Percentiles rank a stretch among this genome's conserved stretches.
These are phyloP conservation scores for Cichorium intybus DNA, from an alignment of 140 eudicot species.

Conservation along the genomic window DNA sequence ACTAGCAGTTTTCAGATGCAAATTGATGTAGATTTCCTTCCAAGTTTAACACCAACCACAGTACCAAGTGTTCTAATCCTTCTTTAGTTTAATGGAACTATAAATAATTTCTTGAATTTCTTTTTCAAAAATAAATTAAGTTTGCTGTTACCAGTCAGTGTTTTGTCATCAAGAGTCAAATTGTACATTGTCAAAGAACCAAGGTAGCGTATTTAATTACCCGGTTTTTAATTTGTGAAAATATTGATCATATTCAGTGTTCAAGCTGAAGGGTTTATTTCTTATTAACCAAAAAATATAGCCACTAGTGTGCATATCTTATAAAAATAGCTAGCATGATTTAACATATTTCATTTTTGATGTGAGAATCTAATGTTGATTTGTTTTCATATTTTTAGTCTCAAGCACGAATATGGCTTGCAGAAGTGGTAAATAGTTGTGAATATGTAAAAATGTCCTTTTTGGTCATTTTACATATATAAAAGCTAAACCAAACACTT, in stretches of 20 bases:
- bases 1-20: constrained; percentile 1
- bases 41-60: background rate
- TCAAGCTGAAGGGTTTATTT: background rate
- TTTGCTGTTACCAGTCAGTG: background rate
- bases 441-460: no score
- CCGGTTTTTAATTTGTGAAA: background rate
- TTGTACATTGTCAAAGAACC: background rate
- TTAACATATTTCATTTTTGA: background rate
- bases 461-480: no score
- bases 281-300: no score
- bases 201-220: background rate
- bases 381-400: constrained; percentile 28
- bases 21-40: background rate
- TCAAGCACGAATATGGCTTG: constrained; percentile 76
- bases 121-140: background rate
- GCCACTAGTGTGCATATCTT: background rate
- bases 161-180: constrained; percentile 10
- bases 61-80: background rate
- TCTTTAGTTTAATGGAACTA: background rate
- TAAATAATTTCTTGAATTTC: background rate
- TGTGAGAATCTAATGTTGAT: constrained; percentile 2
- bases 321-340: background rate
- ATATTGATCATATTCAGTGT: background rate
- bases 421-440: no score
- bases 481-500: no score